These are phyloP conservation scores for Dryas integrifolia DNA, from an alignment of 331 rosid genomes.

Conservation along the genomic window DNA sequence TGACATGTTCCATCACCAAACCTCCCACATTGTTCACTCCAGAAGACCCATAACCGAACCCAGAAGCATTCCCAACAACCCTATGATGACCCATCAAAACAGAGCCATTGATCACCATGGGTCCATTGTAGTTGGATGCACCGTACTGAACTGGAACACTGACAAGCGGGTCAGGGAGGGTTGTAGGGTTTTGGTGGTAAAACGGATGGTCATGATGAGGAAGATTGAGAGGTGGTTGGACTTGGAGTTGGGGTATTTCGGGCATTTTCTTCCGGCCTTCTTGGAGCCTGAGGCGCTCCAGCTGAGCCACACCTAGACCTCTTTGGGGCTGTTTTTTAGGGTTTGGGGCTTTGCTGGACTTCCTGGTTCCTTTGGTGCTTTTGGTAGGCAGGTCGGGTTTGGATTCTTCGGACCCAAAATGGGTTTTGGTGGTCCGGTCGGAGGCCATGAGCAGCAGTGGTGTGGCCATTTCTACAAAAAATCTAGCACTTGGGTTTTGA, in stretches of 20 bases:
- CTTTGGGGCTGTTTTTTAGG: conserved; percentile 59
- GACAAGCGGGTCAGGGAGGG: conserved; percentile 14
- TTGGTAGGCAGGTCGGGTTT: conserved; percentile 21
- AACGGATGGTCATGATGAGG: conserved; percentile 8
- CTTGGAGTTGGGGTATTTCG: conserved; percentile 25
- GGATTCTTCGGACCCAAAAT: not conserved
- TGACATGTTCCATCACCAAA: not conserved
- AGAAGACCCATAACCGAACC: conserved; percentile 3
- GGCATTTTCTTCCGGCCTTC: conserved; percentile 40
- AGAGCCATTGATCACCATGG: conserved; percentile 21
- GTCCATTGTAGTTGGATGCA: conserved; percentile 28
- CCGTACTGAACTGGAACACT: conserved; percentile 41
- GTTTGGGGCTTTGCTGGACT: conserved; percentile 27
- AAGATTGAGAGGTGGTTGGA: not conserved
- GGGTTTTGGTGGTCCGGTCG: conserved; percentile 17
- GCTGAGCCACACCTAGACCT: conserved; percentile 73
- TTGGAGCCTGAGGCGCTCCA: conserved; percentile 60
- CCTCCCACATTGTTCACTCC: conserved; percentile 15
- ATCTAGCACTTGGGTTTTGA: conserved; percentile 10
- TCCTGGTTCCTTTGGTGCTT: conserved; percentile 35
- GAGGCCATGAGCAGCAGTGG: conserved; percentile 43
- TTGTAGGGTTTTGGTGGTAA: conserved; percentile 28
- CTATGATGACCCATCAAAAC: conserved; percentile 18
- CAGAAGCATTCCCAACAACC: conserved; percentile 18
- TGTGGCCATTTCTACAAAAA: conserved; percentile 31